Evolutionary conservation across 495 filamentous ascomycete species (phyloP), one percentile per base, ranked within the genome.

Genomic region (Chaetomium tenue): DNA sequence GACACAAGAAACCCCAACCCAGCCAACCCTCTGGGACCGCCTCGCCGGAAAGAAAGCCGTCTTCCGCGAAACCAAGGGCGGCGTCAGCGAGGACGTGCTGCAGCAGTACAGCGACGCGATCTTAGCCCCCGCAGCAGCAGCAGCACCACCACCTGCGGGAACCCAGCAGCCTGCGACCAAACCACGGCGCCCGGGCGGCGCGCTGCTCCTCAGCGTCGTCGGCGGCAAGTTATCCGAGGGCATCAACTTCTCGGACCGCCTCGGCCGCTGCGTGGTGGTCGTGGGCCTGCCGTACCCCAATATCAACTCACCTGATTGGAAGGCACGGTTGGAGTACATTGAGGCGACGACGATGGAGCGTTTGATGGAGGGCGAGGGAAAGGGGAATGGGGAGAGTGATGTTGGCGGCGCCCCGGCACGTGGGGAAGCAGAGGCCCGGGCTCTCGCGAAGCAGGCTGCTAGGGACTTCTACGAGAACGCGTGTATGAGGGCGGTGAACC

Each of bases 401-500:
- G 33, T 37, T 37, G 33, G 33, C 33, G 1, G 5, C 11, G 33
- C 33, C 33, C 33, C 33, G 5, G 33, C 9, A 37, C 33, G 33
- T 8, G 33, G 33, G 33, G 20, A 57, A 20, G 39, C 39, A 4
- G 44, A 79, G 48, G 73, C 71, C 0, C 2, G 57, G 9, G 72
- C 71, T 5, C 54, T 44, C 70, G 84, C 85, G 25, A 92, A 88
- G 70, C 86, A 86, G 58, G 89, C 87, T 2, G 86, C 86, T 2
- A 79, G 88, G 40, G 91, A 93, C 44, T 96, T 93, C 72, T 96
- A 96, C 72, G 93, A 97, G 75, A 98, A 98, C 71, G 86, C 91
- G 2, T 96, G 91, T 76, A 96, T 98, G 91, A 82, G 94, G 48
- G 91, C 93, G 16, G 95, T 98, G 47, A 98, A 98, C 74, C 94